Evolutionary conservation across 805 yeast genomes (phyloP), one percentile per base, ranked within the genome.

Genomic region (Ogataea wickerhamii): DNA sequence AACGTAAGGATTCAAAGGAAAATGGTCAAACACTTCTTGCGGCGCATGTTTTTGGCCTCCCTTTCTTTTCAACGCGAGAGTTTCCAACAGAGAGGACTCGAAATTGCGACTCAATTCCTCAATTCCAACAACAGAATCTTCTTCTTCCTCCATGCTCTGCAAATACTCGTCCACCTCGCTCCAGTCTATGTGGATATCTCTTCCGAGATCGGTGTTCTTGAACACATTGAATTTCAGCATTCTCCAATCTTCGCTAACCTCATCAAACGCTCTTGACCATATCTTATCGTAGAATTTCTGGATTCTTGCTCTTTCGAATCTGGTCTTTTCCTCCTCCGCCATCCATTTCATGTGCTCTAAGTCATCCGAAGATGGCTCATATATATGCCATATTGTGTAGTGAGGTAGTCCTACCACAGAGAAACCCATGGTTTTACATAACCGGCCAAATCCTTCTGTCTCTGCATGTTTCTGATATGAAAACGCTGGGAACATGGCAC

Each of bases 391-490:
- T 34, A 88, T 82, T 18, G 87, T 89, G 60, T 88, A 88, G 64
- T 89, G 96, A 7, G 95, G 94, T 51, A 88, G 69, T 0, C 97
- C 97, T 43, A 82, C 73, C 17, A 88, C 96, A 14, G 80, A 72
- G 60, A 77, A 87, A 11, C 87, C 87, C 94, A 89, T 86, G 42
- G 81, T 72, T 51, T 87, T 81, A 48, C 87, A 77, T 62, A 88
- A 71, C 56, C 85, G 87, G 18, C 95, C 98, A 62, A 89, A 89
- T 0, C 95, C 96, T 63, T 89, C 97, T 2, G 97, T 89, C 58
- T 89, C 98, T 5, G 97, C 98, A 58, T 89, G 97, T 53, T 86
- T 87, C 63, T 85, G 81, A 62, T 84, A 89, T 22, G 95, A 84
- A 56, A 88, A 89, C 1, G 96, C 96, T 11, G 98, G 97, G 73